A percentile compares a stretch with the other conserved stretches of the same genome.
These are phyloP conservation scores for Primulina tabacum DNA, from an alignment of 257 asterid species.

Conservation along the genomic window DNA sequence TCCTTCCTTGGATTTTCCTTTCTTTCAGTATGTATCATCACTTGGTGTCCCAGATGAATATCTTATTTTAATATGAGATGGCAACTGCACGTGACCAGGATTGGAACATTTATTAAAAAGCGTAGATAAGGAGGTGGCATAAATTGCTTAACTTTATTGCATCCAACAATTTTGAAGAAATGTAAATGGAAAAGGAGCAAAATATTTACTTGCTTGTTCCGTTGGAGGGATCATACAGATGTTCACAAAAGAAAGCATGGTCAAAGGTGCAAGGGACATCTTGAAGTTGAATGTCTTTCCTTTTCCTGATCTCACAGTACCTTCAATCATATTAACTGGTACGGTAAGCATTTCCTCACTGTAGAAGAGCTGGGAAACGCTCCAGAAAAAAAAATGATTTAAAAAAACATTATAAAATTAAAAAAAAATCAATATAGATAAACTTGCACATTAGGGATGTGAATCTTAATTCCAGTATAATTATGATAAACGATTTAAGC, in stretches of 20 bases:
- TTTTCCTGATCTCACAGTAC: conserved; percentile 84
- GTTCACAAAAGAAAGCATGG: conserved; percentile 86
- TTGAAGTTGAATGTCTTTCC: conserved; percentile 63
- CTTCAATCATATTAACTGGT: conserved; percentile 57
- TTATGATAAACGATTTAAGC: conserved; percentile 10
- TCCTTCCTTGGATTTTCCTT: conserved; percentile 84
- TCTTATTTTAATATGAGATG: conserved; percentile 54
- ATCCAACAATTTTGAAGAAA: conserved; percentile 1
- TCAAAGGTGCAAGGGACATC: conserved; percentile 62
- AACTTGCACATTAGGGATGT: neutral
- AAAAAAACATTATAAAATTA: conserved; percentile 6
- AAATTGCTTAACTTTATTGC: conserved; percentile 1
- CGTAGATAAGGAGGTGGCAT: conserved; percentile 1
- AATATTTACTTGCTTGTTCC: conserved; percentile 72
- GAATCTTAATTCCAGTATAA: conserved; percentile 13
- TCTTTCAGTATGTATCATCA: conserved; percentile 48
- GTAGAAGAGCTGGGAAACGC: conserved; percentile 64
- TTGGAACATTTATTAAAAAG: conserved; percentile 27
- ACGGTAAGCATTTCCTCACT: conserved; percentile 69
- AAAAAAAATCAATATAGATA: conserved; percentile 5
- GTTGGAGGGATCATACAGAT: conserved; percentile 66
- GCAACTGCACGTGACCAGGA: conserved; percentile 59
- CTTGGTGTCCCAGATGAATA: conserved; percentile 46
- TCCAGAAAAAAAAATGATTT: conserved; percentile 26
- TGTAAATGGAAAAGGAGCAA: conserved; percentile 1